Conservation (phyloP, 2,329 filamentous ascomycete species). For the Penicillium sp. region DNA sequence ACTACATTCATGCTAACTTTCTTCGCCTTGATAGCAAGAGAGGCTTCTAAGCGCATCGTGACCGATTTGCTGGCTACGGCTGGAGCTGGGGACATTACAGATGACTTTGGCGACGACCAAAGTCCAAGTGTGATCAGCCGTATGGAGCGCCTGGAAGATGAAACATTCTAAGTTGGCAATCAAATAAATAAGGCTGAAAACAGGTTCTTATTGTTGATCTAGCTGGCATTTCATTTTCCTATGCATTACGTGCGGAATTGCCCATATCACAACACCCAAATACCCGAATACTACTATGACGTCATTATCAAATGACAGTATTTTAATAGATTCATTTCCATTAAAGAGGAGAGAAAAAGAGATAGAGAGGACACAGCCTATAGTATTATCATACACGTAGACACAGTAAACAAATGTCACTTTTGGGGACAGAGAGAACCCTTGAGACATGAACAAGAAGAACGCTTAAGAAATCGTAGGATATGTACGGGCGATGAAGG, state of each 20-base stretch:
- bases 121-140: slow-evolving; percentile 49
- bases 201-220: background rate
- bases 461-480: slow-evolving; percentile 17
- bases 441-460: slow-evolving; percentile 1
- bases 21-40: slow-evolving; percentile 39
- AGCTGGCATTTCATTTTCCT: background rate
- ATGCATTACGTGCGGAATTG: too few species aligned
- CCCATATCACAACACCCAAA: background rate
- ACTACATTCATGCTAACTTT: background rate
- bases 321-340: slow-evolving; percentile 11
- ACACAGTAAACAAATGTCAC: slow-evolving; percentile 6
- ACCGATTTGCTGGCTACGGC: slow-evolving; percentile 50
- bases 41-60: slow-evolving; percentile 52
- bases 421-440: slow-evolving; percentile 13
- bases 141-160: slow-evolving; percentile 45
- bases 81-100: slow-evolving; percentile 43
- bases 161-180: slow-evolving; percentile 42
- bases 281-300: background rate
- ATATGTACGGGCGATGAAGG: slow-evolving; percentile 10
- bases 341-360: slow-evolving; percentile 16
- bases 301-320: background rate
- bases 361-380: slow-evolving; percentile 1
- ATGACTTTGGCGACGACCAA: slow-evolving; percentile 40
- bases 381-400: slow-evolving; percentile 20
- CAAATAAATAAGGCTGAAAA: background rate